phyloP scores from a whole-genome alignment of 2,329 filamentous ascomycete genomes.

The Daldinia sp. region DNA sequence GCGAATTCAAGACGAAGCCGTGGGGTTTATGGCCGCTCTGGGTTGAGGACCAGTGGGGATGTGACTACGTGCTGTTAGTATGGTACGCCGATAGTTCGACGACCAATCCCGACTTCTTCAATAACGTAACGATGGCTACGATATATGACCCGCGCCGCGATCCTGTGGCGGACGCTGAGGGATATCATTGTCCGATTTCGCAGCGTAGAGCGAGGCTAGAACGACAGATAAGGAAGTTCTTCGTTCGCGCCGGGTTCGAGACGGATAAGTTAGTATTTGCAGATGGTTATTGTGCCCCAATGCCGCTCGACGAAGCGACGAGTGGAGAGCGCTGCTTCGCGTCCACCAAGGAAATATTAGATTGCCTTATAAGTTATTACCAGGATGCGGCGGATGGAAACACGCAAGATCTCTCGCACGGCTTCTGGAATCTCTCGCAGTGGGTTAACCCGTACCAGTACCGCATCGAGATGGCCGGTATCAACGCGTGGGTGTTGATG shows the following conservation, averaged over 20 bases:
- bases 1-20: conserved; percentile 39
- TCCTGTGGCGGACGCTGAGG: not conserved
- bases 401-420: not conserved
- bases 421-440: conserved; percentile 23
- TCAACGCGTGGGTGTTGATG: conserved; percentile 49
- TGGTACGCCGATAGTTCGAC: conserved; percentile 32
- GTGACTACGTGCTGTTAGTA: conserved; percentile 43
- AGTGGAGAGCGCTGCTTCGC: conserved; percentile 49
- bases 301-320: conserved; percentile 41
- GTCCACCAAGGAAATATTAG: conserved; percentile 42
- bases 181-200: conserved; percentile 22
- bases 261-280: not conserved
- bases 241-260: conserved; percentile 27
- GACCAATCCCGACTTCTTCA: not conserved
- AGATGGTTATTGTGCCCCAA: conserved; percentile 26
- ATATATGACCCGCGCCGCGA: conserved; percentile 47
- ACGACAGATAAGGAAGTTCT: conserved; percentile 25
- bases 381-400: not conserved
- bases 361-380: conserved; percentile 16
- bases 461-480: conserved; percentile 49
- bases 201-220: conserved; percentile 33
- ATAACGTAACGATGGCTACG: conserved; percentile 24
- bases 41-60: conserved; percentile 48
- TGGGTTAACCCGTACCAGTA: conserved; percentile 47
- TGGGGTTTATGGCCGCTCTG: conserved; percentile 48